Conservation (phyloP, 1,284 basidiomycete species). For the Naganishia sp. region DNA sequence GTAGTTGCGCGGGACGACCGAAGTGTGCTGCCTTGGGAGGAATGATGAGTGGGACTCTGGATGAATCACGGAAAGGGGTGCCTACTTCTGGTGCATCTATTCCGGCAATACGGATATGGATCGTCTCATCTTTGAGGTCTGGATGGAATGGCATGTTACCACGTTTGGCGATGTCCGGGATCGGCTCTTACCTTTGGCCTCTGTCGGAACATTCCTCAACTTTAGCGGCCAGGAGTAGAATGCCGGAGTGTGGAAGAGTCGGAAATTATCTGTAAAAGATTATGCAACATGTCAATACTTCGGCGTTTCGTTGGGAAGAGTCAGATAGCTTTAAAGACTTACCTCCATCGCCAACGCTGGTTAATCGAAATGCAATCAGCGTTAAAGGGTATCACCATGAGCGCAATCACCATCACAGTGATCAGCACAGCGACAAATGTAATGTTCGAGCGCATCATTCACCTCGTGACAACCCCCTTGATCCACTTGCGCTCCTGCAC, state of each 20-base stretch:
- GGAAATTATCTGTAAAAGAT: conserved; percentile 56
- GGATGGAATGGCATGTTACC: neutral
- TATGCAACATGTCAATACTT: too few species aligned
- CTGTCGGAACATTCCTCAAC: conserved; percentile 64
- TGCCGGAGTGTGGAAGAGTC: conserved; percentile 77
- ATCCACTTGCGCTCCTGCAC: conserved; percentile 64
- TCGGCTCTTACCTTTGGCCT: conserved; percentile 60
- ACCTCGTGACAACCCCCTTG: conserved; percentile 73
- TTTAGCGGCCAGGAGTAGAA: conserved; percentile 73
- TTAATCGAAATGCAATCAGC: conserved; percentile 5
- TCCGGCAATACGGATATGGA: conserved; percentile 80
- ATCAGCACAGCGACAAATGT: neutral
- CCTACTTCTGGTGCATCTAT: conserved; percentile 87
- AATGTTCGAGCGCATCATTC: conserved; percentile 38
- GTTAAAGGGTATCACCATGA: conserved; percentile 10
- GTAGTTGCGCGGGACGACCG: conserved; percentile 72
- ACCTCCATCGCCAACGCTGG: conserved; percentile 71
- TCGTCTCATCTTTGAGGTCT: conserved; percentile 74
- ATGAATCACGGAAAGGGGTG: neutral
- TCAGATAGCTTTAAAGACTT: neutral
- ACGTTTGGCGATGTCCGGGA: neutral
- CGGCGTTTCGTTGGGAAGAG: too few species aligned
- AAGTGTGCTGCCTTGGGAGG: conserved; percentile 68
- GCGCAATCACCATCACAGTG: conserved; percentile 2
- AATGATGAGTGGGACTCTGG: neutral